A percentile compares a stretch with the other conserved stretches of the same genome.
Evolutionary conservation across 306 rosid genomes (phyloP).

Genomic region (Malus sieversii): DNA sequence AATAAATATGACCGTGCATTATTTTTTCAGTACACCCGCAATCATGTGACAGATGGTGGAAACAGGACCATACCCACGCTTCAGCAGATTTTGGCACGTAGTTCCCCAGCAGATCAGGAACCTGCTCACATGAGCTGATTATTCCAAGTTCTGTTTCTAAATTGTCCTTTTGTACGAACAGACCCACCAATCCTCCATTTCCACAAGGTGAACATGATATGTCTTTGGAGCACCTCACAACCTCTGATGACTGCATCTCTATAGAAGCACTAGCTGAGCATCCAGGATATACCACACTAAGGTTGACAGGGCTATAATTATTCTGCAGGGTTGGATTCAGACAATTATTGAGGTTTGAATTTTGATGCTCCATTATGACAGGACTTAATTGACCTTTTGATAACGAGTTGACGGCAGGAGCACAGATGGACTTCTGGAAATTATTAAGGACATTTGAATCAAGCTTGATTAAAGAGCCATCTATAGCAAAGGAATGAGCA

Average conservation of each 20-base stretch:
- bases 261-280: slow-evolving; percentile 31
- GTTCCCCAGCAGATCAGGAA: slow-evolving; percentile 14
- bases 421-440: slow-evolving; percentile 24
- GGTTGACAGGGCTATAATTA: slow-evolving; percentile 23
- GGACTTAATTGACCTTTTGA: slow-evolving; percentile 19
- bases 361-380: slow-evolving; percentile 20
- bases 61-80: slow-evolving; percentile 25
- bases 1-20: background rate
- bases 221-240: slow-evolving; percentile 44
- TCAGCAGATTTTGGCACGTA: slow-evolving; percentile 18
- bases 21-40: background rate
- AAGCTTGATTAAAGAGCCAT: background rate
- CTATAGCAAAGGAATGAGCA: slow-evolving; percentile 27
- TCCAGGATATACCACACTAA: slow-evolving; percentile 23
- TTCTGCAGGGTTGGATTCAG: background rate
- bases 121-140: slow-evolving; percentile 24
- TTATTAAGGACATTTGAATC: slow-evolving; percentile 16
- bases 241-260: slow-evolving; percentile 44
- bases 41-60: background rate
- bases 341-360: slow-evolving; percentile 1
- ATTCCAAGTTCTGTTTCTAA: slow-evolving; percentile 17
- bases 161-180: slow-evolving; percentile 27
- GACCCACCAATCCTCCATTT: slow-evolving; percentile 25
- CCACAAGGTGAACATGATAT: slow-evolving; percentile 36
- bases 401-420: slow-evolving; percentile 17